Percentiles rank a stretch among this genome's conserved stretches.
phyloP scores from a whole-genome alignment of 352 stramenopile species.

The Blastocystis sp. region DNA sequence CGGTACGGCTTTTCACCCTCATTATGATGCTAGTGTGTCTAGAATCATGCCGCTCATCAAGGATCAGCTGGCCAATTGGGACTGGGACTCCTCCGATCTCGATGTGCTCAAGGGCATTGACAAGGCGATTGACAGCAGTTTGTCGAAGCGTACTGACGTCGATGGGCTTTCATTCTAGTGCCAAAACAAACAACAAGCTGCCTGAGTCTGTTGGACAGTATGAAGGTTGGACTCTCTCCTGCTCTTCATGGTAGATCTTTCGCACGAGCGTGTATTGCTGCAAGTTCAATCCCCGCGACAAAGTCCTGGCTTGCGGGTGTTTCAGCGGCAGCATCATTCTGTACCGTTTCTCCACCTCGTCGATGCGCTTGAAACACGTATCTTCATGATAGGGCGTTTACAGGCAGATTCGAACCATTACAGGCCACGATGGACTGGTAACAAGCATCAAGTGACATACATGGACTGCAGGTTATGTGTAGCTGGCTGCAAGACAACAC shows the following conservation, averaged over 20 bases:
- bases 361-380: conserved; percentile 10
- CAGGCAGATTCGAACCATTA: conserved; percentile 38
- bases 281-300: conserved; percentile 50
- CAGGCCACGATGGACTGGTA: conserved; percentile 32
- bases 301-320: conserved; percentile 60
- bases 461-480: not conserved
- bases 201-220: conserved; percentile 29
- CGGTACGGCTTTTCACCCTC: not conserved
- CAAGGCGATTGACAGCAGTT: not conserved
- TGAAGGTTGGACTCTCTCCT: not conserved
- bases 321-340: conserved; percentile 51
- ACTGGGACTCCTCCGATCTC: conserved; percentile 35
- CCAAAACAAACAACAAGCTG: not conserved
- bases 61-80: conserved; percentile 32
- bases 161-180: not conserved
- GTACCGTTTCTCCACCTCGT: conserved; percentile 40
- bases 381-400: not conserved
- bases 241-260: conserved; percentile 2
- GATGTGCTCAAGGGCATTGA: conserved; percentile 19
- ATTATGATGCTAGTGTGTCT: conserved; percentile 14
- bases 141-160: not conserved
- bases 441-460: conserved; percentile 43
- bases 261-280: conserved; percentile 61
- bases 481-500: conserved; percentile 59
- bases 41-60: conserved; percentile 48